A percentile compares a stretch with the other conserved stretches of the same genome.
Conservation (phyloP, 352 stramenopile species). For the Pythium myriotylum region DNA sequence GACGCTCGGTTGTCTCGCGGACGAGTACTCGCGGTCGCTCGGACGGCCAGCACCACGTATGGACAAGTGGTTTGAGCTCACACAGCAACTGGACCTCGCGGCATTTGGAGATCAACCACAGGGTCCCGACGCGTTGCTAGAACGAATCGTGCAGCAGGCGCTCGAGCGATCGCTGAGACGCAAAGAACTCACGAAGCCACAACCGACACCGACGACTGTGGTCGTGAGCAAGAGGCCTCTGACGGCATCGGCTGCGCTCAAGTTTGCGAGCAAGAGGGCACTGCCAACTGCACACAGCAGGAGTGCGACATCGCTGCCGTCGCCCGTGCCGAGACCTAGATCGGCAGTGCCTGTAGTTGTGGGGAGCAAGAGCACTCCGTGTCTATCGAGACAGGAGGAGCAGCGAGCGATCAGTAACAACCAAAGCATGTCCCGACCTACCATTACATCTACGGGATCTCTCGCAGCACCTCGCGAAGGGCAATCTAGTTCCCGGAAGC, state of each 20-base stretch:
- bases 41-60: constrained; percentile 22
- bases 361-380: constrained; percentile 47
- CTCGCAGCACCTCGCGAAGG: background rate
- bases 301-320: background rate
- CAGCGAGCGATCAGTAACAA: constrained; percentile 5
- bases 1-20: constrained; percentile 42
- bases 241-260: constrained; percentile 3
- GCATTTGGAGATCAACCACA: background rate
- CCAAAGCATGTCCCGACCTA: background rate
- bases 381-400: constrained; percentile 32
- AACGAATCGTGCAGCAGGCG: constrained; percentile 18
- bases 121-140: constrained; percentile 14
- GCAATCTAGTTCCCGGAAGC: background rate
- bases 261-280: constrained; percentile 17
- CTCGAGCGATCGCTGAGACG: constrained; percentile 5
- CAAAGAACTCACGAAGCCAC: background rate
- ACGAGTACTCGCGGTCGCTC: constrained; percentile 35
- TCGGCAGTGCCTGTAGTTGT: constrained; percentile 42
- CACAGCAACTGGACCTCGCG: constrained; percentile 22
- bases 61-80: constrained; percentile 35
- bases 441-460: background rate
- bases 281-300: constrained; percentile 7
- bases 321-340: constrained; percentile 35
- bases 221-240: constrained; percentile 13
- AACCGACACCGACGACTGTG: background rate